Base-by-base conservation (phyloP, 2,329 filamentous ascomycete species). In the Colletotrichum neosansevieriae region DNA sequence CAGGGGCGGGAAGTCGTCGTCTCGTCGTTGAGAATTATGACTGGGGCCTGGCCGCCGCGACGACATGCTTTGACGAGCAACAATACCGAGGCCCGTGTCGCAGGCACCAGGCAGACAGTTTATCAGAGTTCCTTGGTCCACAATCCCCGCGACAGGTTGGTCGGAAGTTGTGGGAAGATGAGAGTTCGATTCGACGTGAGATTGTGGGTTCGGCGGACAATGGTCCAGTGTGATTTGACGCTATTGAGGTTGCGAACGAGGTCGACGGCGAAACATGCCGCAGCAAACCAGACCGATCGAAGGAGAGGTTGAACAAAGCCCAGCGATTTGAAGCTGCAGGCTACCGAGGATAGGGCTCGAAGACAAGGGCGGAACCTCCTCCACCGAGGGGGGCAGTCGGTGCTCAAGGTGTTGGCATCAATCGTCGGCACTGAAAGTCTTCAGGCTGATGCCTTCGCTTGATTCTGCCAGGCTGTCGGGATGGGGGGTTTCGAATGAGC, bases 1-100 rank as follows among this genome's bases (percentile, higher is more conserved):
- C 13, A 38, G 11, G 36, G 36, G 36, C 36, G 36, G 77, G 57
- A 75, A 78, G 69, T 79, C 75, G 50, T 77, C 73, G 71, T 76
- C 75, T 63, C 75, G 76, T 57, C 72, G 74, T 63, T 75, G 71
- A 67, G 77, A 73, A 71, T 75, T 74, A 15, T 65, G 66, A 49
- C 61, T 69, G 44, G 69, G 66, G 29, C 49, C 53, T 58, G 64
- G 68, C 68, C 57, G 68, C 51, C 53, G 67, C 29, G 70, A 62
- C 60, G 70, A 70, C 70, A 71, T 71, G 47, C 70, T 71, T 69
- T 15, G 61, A 38, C 49, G 29, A 61, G 10, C 11, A 32, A 54
- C 40, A 38, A 29, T 56, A 40, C 45, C 29, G 51, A 74, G 69
- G 53, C 75, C 74, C 64, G 56, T 40, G 58, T 62, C 50, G 51